Percentiles rank a stretch among this genome's conserved stretches.
These are phyloP conservation scores for Suhomyces atakaporum DNA, from an alignment of 1,139 yeast genomes.

Conservation along the genomic window DNA sequence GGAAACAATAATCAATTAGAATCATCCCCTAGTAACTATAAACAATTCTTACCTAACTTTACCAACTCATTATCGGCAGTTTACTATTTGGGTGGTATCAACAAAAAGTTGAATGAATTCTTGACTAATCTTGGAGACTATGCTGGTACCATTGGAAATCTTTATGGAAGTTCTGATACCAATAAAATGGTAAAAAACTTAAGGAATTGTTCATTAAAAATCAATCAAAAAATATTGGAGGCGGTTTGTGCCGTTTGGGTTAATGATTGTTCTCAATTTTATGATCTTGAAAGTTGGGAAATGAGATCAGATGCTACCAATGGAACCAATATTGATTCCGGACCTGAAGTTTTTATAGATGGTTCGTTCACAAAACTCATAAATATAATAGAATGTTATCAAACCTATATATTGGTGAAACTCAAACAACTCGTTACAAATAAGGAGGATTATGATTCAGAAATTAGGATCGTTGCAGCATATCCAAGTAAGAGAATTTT, in stretches of 20 bases:
- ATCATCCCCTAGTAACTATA: slow-evolving; percentile 38
- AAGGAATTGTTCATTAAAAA: slow-evolving; percentile 33
- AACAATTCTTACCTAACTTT: slow-evolving; percentile 42
- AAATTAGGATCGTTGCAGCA: slow-evolving; percentile 21
- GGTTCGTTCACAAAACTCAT: slow-evolving; percentile 38
- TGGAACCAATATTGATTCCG: slow-evolving; percentile 13
- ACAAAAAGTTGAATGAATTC: slow-evolving; percentile 31
- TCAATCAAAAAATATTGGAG: slow-evolving; percentile 45
- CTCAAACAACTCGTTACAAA: slow-evolving; percentile 37
- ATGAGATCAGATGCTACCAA: slow-evolving; percentile 18
- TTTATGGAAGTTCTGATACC: slow-evolving; percentile 36
- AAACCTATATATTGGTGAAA: slow-evolving; percentile 35
- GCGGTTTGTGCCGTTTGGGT: slow-evolving; percentile 51
- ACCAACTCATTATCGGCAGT: slow-evolving; percentile 47
- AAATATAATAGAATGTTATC: slow-evolving; percentile 46
- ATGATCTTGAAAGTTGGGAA: slow-evolving; percentile 48
- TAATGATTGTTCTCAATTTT: slow-evolving; percentile 50
- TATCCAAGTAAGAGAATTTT: slow-evolving; percentile 48
- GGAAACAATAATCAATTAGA: slow-evolving; percentile 37
- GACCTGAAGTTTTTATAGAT: slow-evolving; percentile 5
- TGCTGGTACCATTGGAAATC: slow-evolving; percentile 38
- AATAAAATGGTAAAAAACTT: slow-evolving; percentile 40
- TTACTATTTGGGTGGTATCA: slow-evolving; percentile 37
- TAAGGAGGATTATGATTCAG: slow-evolving; percentile 30
- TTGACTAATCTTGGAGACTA: slow-evolving; percentile 38